Evolutionary conservation across 106 monocot species (phyloP).

Genomic region (Apostasia shenzhenica): DNA sequence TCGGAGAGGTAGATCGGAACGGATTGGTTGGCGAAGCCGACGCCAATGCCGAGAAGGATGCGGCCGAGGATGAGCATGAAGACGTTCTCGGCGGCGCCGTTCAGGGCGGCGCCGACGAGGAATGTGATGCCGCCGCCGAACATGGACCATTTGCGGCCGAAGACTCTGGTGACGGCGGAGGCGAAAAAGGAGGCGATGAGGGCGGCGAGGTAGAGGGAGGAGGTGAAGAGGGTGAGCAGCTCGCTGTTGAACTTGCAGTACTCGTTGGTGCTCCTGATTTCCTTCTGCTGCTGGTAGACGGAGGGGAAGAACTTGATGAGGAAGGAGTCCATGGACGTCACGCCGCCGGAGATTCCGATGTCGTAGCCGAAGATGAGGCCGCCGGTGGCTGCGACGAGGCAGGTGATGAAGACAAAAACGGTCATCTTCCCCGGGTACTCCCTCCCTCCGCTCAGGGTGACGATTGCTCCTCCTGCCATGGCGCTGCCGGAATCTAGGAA

Average conservation of each 20-base stretch:
- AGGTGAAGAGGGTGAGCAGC: slow-evolving; percentile 59
- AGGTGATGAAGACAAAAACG: slow-evolving; percentile 38
- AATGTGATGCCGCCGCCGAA: slow-evolving; percentile 54
- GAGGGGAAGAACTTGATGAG: slow-evolving; percentile 52
- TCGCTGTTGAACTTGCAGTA: slow-evolving; percentile 85
- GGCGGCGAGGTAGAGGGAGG: slow-evolving; percentile 66
- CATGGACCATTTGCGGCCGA: slow-evolving; percentile 75
- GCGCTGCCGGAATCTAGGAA: background rate
- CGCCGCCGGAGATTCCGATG: slow-evolving; percentile 59
- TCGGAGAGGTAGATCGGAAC: slow-evolving; percentile 73
- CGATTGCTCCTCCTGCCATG: slow-evolving; percentile 46
- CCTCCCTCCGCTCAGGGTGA: slow-evolving; percentile 14
- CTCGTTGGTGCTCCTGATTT: slow-evolving; percentile 27
- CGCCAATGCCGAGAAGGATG: slow-evolving; percentile 67
- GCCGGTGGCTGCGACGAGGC: slow-evolving; percentile 51
- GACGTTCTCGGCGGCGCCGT: slow-evolving; percentile 51
- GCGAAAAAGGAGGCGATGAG: slow-evolving; percentile 63
- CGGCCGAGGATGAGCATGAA: slow-evolving; percentile 72
- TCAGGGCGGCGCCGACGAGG: slow-evolving; percentile 53
- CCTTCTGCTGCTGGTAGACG: slow-evolving; percentile 39
- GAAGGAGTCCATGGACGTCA: slow-evolving; percentile 69
- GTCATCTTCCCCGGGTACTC: slow-evolving; percentile 55
- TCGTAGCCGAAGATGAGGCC: slow-evolving; percentile 65
- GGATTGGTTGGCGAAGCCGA: slow-evolving; percentile 75
- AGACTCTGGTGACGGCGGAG: slow-evolving; percentile 31